Conservation (phyloP, 768 basidiomycete species). For the Lactarius indigo region DNA sequence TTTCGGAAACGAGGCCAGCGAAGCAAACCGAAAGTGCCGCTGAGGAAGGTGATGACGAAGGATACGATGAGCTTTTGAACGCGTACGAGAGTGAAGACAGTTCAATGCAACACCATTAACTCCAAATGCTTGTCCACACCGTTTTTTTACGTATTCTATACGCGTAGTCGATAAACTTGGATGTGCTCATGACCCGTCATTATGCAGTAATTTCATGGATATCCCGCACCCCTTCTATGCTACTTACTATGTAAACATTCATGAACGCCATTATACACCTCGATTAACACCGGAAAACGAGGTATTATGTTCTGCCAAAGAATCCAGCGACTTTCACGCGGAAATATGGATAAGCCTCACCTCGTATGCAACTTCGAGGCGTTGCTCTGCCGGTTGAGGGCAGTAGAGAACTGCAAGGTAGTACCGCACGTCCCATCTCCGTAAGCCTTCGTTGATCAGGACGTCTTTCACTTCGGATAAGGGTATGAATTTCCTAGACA, state of each 20-base stretch:
- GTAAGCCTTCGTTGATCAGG: constrained; percentile 71
- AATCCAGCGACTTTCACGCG: not conserved
- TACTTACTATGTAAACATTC: constrained; percentile 31
- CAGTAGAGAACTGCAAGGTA: constrained; percentile 53
- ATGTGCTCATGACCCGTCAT: not conserved
- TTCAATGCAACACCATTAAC: constrained; percentile 26
- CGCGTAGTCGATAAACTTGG: not conserved
- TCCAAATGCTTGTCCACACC: not conserved
- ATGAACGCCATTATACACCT: constrained; percentile 61
- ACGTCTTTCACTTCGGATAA: constrained; percentile 51
- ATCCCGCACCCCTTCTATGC: constrained; percentile 2
- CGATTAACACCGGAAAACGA: constrained; percentile 53
- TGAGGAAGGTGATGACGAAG: constrained; percentile 72
- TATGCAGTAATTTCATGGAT: constrained; percentile 10
- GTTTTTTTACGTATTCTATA: constrained; percentile 2
- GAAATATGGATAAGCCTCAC: constrained; percentile 22
- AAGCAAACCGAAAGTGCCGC: constrained; percentile 64
- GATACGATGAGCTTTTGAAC: constrained; percentile 73
- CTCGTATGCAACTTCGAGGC: constrained; percentile 55
- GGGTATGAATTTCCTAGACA: constrained; percentile 57
- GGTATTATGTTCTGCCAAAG: constrained; percentile 59
- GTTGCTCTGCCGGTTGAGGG: constrained; percentile 30
- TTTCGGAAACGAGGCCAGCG: constrained; percentile 31
- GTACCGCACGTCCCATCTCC: constrained; percentile 67
- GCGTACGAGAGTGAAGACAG: constrained; percentile 79